These are phyloP conservation scores for Helichrysum umbraculigerum DNA, from an alignment of 129 eudicot species.

Conservation along the genomic window DNA sequence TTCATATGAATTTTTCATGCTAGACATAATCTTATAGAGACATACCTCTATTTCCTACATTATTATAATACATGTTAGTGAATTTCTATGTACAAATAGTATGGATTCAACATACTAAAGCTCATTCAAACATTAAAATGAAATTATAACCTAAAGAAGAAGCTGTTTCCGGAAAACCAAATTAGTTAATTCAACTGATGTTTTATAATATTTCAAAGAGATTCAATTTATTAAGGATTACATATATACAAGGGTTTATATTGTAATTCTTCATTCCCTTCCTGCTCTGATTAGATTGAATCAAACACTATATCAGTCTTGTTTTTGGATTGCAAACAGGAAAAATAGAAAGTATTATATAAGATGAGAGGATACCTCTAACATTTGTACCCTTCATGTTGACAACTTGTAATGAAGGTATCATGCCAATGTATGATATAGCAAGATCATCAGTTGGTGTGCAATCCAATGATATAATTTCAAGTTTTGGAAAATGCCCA, in stretches of 20 bases:
- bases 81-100: background rate
- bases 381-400: constrained; percentile 60
- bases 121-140: background rate
- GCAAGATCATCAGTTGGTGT: constrained; percentile 72
- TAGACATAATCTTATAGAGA: background rate
- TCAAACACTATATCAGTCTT: background rate
- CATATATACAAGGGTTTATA: background rate
- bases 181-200: background rate
- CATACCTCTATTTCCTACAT: background rate
- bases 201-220: background rate
- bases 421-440: constrained; percentile 60
- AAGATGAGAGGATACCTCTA: constrained; percentile 53
- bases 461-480: constrained; percentile 53
- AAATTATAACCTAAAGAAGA: background rate
- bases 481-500: constrained; percentile 77
- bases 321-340: background rate
- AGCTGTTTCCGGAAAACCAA: background rate
- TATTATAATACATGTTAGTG: background rate
- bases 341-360: background rate
- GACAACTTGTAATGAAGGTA: constrained; percentile 68
- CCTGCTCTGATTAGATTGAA: background rate
- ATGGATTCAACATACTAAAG: background rate
- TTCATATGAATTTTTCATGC: background rate
- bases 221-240: background rate
- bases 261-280: background rate